phyloP scores from a whole-genome alignment of 2,329 filamentous ascomycete species.

The Bipolaris victoriae region DNA sequence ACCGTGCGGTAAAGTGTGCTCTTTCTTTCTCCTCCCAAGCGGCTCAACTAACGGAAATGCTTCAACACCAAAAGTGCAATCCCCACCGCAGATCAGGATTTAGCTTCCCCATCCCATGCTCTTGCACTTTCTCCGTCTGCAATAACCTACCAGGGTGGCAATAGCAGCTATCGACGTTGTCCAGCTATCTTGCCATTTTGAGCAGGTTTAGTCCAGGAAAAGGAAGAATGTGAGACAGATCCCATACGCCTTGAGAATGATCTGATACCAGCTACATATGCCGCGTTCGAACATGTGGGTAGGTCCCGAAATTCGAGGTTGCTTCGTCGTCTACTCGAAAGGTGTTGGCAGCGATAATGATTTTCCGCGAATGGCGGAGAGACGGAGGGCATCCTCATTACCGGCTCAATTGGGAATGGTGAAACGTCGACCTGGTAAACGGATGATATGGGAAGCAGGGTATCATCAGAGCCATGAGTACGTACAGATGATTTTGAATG shows the following conservation, averaged over 20 bases:
- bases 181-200: conserved; percentile 14
- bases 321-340: neutral
- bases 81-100: conserved; percentile 7
- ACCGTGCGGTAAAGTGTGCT: neutral
- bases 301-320: conserved; percentile 7
- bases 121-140: conserved; percentile 1
- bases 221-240: conserved; percentile 14
- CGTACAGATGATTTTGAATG: neutral
- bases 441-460: conserved; percentile 2
- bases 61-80: conserved; percentile 12
- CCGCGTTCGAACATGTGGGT: conserved; percentile 2
- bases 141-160: conserved; percentile 28
- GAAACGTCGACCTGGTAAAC: conserved; percentile 10
- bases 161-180: conserved; percentile 31
- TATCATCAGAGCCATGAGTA: neutral
- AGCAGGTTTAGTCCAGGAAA: conserved; percentile 15
- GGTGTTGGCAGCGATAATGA: neutral
- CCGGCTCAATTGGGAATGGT: conserved; percentile 10
- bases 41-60: neutral
- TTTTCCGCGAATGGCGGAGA: conserved; percentile 18
- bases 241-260: conserved; percentile 13
- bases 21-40: neutral
- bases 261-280: conserved; percentile 12
- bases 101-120: conserved; percentile 2
- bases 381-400: conserved; percentile 5